phyloP scores from a whole-genome alignment of 345 rosid genomes.

The Lenwebbia sp. region DNA sequence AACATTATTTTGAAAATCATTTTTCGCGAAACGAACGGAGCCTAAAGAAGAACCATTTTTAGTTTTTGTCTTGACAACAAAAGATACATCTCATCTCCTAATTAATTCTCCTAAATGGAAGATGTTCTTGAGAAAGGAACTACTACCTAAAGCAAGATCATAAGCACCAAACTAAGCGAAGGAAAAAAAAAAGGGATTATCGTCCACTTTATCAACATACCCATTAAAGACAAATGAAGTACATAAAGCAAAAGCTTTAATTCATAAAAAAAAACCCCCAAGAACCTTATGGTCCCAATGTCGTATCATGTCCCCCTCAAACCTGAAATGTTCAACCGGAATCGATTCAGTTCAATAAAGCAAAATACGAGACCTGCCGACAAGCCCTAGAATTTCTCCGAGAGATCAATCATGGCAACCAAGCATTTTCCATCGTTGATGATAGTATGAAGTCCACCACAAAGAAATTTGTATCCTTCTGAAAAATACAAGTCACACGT shows the following conservation, averaged over 20 bases:
- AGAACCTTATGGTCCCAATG: conserved; percentile 1
- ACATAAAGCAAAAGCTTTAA: not conserved
- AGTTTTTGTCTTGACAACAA: not conserved
- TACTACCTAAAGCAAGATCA: not conserved
- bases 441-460: not conserved
- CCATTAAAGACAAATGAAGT: conserved; percentile 1
- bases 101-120: not conserved
- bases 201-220: not conserved
- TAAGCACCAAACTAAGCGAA: not conserved
- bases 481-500: conserved; percentile 2
- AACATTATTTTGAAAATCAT: too few species aligned
- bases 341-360: conserved; percentile 18
- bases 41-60: not conserved
- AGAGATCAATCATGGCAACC: conserved; percentile 1
- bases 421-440: not conserved
- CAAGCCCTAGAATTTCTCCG: not conserved
- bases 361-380: not conserved
- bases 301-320: conserved; percentile 14
- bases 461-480: not conserved
- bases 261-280: not conserved
- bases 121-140: not conserved
- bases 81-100: not conserved
- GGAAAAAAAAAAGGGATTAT: not conserved
- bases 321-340: conserved; percentile 4
- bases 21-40: too few species aligned